Percentiles rank a stretch among this genome's conserved stretches.
These are phyloP conservation scores for Triticum monococcum DNA, from an alignment of 176 grass and related monocot genomes.

Conservation along the genomic window DNA sequence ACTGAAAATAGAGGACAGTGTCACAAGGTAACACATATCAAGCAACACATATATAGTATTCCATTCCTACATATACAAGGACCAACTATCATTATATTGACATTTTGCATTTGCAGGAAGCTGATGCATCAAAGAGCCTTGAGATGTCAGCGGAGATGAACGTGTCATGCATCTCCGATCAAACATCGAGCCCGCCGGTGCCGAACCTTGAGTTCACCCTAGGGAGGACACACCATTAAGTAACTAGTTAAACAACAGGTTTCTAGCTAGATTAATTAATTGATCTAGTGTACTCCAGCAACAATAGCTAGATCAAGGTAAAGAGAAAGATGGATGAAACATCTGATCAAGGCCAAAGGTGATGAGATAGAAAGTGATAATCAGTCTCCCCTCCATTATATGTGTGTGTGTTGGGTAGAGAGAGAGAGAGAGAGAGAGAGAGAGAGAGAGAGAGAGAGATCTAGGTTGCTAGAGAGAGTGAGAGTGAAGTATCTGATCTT, in stretches of 20 bases:
- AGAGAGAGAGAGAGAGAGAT: neutral
- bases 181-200: slow-evolving; percentile 33
- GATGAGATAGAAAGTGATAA: neutral
- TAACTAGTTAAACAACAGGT: neutral
- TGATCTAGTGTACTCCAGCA: neutral
- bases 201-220: slow-evolving; percentile 70
- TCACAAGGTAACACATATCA: slow-evolving; percentile 35
- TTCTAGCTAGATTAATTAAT: neutral
- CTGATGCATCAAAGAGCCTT: slow-evolving; percentile 37
- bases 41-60: neutral
- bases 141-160: slow-evolving; percentile 53
- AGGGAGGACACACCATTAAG: slow-evolving; percentile 7
- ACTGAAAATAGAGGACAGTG: neutral
- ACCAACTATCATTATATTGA: neutral
- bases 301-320: neutral
- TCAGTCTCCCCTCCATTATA: neutral
- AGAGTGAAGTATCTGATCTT: neutral
- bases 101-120: slow-evolving; percentile 16
- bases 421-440: neutral
- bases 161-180: slow-evolving; percentile 39
- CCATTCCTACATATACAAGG: neutral
- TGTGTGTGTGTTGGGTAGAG: neutral
- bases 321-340: neutral
- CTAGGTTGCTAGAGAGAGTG: neutral
- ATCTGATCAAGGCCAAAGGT: neutral